Evolutionary conservation across 768 basidiomycete species (phyloP), one percentile per base, ranked within the genome.

Genomic region (Hemileccinum impolitum): DNA sequence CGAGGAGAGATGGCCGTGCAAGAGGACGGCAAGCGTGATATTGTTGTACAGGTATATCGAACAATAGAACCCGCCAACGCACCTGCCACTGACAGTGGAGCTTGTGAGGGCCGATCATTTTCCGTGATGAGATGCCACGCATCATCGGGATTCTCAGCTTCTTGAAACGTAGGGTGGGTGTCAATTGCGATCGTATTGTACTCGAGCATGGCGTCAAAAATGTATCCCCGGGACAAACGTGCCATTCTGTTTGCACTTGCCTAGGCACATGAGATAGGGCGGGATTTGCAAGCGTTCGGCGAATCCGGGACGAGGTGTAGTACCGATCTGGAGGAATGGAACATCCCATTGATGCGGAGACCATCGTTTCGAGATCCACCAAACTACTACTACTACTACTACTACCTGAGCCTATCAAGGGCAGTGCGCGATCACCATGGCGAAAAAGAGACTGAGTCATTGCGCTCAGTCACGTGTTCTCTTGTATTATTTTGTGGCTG

Each of bases 61-160:
- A 57, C 56, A 58, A 57, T 58, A 18, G 49, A 15, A 21, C 4
- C 13, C 32, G 18, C 31, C 23, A 17, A 17, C 18, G 6, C 19
- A 19, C 10, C 14, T 17, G 19, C 19, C 18, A 12, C 36, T n/a
- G 15, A n/a, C 9, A 10, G 1, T 23, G 23, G 3, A 17, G 21
- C 34, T n/a, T 34, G 39, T 9, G 45, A 54, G 28, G 46, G 53
- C n/a, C 57, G 39, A 52, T 60, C 53, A 43, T 38, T n/a, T 46
- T 30, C 48, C 53, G 47, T 37, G 30, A 56, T 55, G 53, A 56
- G 38, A 32, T 34, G 18, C 36, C 19, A 26, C 46, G 23, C 3
- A 43, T 54, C 46, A 32, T 43, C 13, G 35, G 31, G 45, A 42
- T 48, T 47, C 43, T 25, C 38, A 19, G 19, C 41, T 60, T 52